Evolutionary conservation across 768 basidiomycete genomes (phyloP).

Genomic region (Hypholoma sublateritium): DNA sequence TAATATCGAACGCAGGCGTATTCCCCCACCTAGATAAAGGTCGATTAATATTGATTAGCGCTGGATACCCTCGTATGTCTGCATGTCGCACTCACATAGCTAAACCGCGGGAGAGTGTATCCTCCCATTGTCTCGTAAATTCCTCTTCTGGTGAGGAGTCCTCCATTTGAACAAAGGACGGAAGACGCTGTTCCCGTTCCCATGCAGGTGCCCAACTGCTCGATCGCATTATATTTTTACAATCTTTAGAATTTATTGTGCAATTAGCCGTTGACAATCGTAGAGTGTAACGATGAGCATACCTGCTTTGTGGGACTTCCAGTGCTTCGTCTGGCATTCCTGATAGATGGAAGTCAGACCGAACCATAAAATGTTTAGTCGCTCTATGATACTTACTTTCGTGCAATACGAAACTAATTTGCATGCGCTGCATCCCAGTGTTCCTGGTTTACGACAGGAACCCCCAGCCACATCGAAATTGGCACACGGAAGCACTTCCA

Average conservation of each 20-base stretch:
- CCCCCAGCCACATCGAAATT: no score
- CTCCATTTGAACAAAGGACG: conserved; percentile 16
- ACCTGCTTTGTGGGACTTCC: neutral
- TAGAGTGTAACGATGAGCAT: neutral
- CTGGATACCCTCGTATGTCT: neutral
- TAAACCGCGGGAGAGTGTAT: neutral
- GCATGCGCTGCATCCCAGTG: no score
- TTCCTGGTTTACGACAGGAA: no score
- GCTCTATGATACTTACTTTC: no score
- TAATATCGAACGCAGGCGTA: conserved; percentile 26
- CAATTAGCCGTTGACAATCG: neutral
- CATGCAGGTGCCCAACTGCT: conserved; percentile 23
- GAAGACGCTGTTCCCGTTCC: conserved; percentile 17
- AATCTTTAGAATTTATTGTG: conserved; percentile 21
- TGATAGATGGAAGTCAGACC: neutral
- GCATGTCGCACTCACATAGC: conserved; percentile 16
- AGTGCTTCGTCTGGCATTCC: neutral
- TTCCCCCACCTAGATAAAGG: conserved; percentile 30
- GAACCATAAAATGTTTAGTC: no score
- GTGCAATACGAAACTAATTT: no score
- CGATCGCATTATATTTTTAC: conserved; percentile 21
- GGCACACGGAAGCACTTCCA: no score
- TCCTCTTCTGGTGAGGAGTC: neutral
- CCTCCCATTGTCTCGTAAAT: conserved; percentile 16
- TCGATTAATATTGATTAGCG: neutral